These are phyloP conservation scores for Cutaneotrichosporon sp. DNA, from an alignment of 1,284 basidiomycete genomes.

Conservation along the genomic window DNA sequence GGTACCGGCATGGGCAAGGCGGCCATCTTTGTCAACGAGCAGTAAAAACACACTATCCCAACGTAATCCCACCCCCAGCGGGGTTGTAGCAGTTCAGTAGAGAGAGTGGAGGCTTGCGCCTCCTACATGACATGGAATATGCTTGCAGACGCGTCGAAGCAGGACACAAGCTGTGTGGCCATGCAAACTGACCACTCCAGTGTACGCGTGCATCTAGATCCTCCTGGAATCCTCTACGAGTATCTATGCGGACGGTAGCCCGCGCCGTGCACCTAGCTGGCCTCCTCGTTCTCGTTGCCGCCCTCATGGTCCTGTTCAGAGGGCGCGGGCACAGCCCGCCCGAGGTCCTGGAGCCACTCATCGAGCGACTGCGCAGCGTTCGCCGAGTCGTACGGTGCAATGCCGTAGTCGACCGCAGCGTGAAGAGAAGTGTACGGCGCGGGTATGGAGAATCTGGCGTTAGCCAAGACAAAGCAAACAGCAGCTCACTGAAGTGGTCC, in stretches of 20 bases:
- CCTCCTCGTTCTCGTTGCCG: too few species aligned
- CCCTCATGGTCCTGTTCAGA: too few species aligned
- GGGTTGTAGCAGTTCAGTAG: not conserved
- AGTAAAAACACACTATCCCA: constrained; percentile 10
- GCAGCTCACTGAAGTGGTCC: constrained; percentile 19
- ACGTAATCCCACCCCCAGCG: not conserved
- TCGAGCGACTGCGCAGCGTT: constrained; percentile 1
- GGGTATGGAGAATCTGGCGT: constrained; percentile 7
- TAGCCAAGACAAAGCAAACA: not conserved
- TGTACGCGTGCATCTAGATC: too few species aligned
- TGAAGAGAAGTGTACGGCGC: constrained; percentile 6
- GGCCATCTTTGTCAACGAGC: constrained; percentile 49
- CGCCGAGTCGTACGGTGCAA: constrained; percentile 11
- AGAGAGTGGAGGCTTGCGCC: not conserved
- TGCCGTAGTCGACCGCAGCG: constrained; percentile 5
- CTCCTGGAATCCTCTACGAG: not conserved
- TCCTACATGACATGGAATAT: not conserved
- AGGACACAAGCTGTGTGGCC: too few species aligned
- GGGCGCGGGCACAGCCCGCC: not conserved
- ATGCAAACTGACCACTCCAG: too few species aligned
- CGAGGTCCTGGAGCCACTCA: constrained; percentile 11
- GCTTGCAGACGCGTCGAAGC: too few species aligned
- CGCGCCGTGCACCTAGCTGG: too few species aligned
- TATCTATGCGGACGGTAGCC: too few species aligned
- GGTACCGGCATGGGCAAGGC: constrained; percentile 75